These are phyloP conservation scores for Bretschneidera sinensis DNA, from an alignment of 345 rosid genomes.

Conservation along the genomic window DNA sequence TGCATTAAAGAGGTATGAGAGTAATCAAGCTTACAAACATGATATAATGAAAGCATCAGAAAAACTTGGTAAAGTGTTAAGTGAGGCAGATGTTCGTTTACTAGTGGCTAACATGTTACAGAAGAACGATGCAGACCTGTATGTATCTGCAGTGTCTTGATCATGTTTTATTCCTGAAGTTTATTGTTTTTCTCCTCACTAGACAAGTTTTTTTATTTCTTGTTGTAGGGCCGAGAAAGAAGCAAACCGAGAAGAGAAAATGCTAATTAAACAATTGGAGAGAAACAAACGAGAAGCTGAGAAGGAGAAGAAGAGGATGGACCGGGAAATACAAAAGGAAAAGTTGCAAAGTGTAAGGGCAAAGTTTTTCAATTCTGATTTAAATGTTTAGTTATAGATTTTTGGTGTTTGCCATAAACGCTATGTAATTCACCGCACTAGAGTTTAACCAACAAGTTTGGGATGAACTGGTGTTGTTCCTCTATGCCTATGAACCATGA, in stretches of 20 bases:
- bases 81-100: conserved; percentile 54
- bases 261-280: conserved; percentile 63
- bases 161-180: neutral
- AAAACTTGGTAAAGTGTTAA: conserved; percentile 56
- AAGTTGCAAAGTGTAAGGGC: conserved; percentile 49
- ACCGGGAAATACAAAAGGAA: conserved; percentile 59
- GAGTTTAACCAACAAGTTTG: no score
- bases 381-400: neutral
- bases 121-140: conserved; percentile 56
- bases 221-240: conserved; percentile 52
- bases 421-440: no score
- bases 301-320: conserved; percentile 73
- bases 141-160: conserved; percentile 25
- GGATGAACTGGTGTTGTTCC: no score
- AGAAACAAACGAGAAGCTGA: conserved; percentile 59
- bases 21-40: conserved; percentile 23
- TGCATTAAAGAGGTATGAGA: conserved; percentile 41
- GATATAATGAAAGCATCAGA: conserved; percentile 45
- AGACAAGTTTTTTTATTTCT: neutral
- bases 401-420: neutral
- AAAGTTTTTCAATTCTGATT: neutral
- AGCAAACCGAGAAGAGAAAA: conserved; percentile 54
- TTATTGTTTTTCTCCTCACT: neutral
- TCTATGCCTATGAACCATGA: no score
- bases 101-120: conserved; percentile 44